These are phyloP conservation scores for Cucurbitaria berberidis DNA, from an alignment of 2,329 filamentous ascomycete genomes.

Conservation along the genomic window DNA sequence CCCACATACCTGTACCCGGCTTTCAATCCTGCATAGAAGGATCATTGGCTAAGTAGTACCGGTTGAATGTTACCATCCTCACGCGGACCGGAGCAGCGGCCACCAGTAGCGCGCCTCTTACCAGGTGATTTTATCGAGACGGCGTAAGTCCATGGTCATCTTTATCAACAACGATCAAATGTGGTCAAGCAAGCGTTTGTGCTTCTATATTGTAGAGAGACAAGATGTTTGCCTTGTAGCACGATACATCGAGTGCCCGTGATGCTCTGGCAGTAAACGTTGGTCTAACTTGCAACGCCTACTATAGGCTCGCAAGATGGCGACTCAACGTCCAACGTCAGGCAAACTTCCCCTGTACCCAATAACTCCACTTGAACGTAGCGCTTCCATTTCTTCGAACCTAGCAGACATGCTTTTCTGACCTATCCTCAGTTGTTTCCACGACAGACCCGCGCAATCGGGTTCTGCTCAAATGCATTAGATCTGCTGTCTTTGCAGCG, in stretches of 20 bases:
- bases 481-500: slow-evolving; percentile 12
- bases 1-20: slow-evolving; percentile 1
- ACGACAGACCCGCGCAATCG: slow-evolving; percentile 7
- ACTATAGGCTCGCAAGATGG: not conserved
- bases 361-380: not conserved
- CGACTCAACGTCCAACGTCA: no score
- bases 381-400: slow-evolving; percentile 1
- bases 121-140: not conserved
- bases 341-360: not conserved
- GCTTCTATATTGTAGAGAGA: not conserved
- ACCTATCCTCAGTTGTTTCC: not conserved
- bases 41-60: slow-evolving; percentile 12
- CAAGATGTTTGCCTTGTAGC: not conserved
- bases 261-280: not conserved
- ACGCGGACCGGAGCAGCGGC: slow-evolving; percentile 27
- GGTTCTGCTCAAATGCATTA: slow-evolving; percentile 4
- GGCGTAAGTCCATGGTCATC: not conserved
- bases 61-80: slow-evolving; percentile 29
- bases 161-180: not conserved
- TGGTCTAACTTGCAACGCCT: not conserved
- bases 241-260: not conserved
- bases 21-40: not conserved
- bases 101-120: not conserved
- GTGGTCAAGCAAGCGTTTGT: not conserved
- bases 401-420: slow-evolving; percentile 1